Evolutionary conservation across 140 eudicot species (phyloP).

Genomic region (Stevia rebaudiana): DNA sequence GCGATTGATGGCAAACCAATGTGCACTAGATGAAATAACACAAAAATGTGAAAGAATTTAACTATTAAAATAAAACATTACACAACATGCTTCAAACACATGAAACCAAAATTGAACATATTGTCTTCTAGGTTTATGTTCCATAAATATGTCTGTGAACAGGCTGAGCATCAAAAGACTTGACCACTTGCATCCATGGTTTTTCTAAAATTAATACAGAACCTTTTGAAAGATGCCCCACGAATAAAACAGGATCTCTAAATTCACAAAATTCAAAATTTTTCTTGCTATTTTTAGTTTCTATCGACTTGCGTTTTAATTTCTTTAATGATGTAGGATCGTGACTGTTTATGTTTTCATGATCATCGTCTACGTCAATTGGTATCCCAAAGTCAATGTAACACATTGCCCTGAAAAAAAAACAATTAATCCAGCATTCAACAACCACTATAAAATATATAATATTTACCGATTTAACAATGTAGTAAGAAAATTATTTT

Average conservation of each 20-base stretch:
- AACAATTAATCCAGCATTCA: not conserved
- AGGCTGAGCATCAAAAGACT: conserved; percentile 63
- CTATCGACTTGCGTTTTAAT: conserved; percentile 58
- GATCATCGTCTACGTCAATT: conserved; percentile 40
- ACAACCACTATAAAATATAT: not conserved
- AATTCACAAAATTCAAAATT: conserved; percentile 65
- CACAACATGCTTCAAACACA: conserved; percentile 38
- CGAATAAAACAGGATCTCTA: conserved; percentile 77
- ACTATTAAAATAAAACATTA: not conserved
- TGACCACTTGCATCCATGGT: conserved; percentile 83
- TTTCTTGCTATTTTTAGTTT: conserved; percentile 42
- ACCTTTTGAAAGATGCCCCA: conserved; percentile 72
- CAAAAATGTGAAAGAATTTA: not conserved
- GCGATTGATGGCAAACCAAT: not conserved
- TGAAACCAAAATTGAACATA: conserved; percentile 28
- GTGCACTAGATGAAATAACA: not conserved
- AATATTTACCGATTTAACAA: no score
- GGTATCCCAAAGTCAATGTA: conserved; percentile 68
- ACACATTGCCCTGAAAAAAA: conserved; percentile 64
- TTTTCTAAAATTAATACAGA: conserved; percentile 68
- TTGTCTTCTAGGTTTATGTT: conserved; percentile 41
- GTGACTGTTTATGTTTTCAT: conserved; percentile 27
- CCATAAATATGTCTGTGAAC: conserved; percentile 93
- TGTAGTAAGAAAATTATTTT: no score
- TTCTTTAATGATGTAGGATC: conserved; percentile 29